Evolutionary conservation across 257 asterid genomes (phyloP).

Genomic region (Nicotiana attenuata): DNA sequence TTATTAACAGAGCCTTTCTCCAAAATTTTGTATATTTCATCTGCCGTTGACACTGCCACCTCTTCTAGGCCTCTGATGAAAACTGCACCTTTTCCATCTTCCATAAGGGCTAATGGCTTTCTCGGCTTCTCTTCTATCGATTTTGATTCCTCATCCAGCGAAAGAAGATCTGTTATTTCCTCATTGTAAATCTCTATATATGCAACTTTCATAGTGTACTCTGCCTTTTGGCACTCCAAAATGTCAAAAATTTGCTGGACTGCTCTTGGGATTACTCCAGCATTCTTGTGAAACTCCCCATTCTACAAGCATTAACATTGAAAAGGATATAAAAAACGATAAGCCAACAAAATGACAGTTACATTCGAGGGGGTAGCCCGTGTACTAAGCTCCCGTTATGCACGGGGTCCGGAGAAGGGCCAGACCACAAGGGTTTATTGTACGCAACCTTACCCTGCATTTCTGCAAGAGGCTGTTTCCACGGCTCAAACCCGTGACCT

Average conservation of each 20-base stretch:
- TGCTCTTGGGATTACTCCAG: slow-evolving; percentile 56
- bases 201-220: slow-evolving; percentile 47
- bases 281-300: slow-evolving; percentile 33
- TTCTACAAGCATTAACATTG: slow-evolving; percentile 20
- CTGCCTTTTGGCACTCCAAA: slow-evolving; percentile 38
- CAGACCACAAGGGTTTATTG: too few species aligned
- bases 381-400: too few species aligned
- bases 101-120: slow-evolving; percentile 43
- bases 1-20: slow-evolving; percentile 47
- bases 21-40: slow-evolving; percentile 38
- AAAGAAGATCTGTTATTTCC: slow-evolving; percentile 56
- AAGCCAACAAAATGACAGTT: neutral
- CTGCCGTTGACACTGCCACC: slow-evolving; percentile 39
- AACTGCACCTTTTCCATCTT: slow-evolving; percentile 53
- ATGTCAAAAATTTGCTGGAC: slow-evolving; percentile 41
- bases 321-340: neutral
- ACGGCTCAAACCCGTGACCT: too few species aligned
- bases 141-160: slow-evolving; percentile 29
- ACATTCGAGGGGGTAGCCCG: too few species aligned
- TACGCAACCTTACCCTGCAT: too few species aligned
- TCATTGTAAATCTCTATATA: slow-evolving; percentile 62
- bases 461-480: too few species aligned
- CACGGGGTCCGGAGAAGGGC: too few species aligned
- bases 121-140: slow-evolving; percentile 23
- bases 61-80: slow-evolving; percentile 51